These are phyloP conservation scores for Chenopodium formosanum DNA, from an alignment of 148 eudicot species.

Conservation along the genomic window DNA sequence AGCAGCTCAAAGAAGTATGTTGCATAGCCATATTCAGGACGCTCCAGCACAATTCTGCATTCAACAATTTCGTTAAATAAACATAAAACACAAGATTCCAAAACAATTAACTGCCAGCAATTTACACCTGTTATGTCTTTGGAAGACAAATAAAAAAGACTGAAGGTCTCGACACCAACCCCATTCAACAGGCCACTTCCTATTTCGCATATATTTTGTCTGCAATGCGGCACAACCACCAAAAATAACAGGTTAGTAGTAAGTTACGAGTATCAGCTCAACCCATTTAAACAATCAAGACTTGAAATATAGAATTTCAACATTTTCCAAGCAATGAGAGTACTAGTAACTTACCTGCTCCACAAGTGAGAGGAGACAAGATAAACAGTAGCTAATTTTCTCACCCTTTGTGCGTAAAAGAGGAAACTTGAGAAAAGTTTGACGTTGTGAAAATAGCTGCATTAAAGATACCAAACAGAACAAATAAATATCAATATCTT, in stretches of 20 bases:
- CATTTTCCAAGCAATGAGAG: background rate
- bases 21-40: conserved; percentile 98
- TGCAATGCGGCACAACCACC: conserved; percentile 26
- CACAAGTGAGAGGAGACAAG: conserved; percentile 82
- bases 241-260: background rate
- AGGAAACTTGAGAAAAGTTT: conserved; percentile 63
- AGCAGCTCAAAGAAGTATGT: conserved; percentile 92
- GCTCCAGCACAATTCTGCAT: conserved; percentile 95
- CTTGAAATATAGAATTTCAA: background rate
- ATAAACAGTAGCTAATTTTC: conserved; percentile 77
- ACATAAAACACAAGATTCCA: background rate
- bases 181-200: conserved; percentile 99
- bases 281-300: background rate
- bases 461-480: background rate
- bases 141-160: conserved; percentile 87
- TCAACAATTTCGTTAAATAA: conserved; percentile 12
- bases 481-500: background rate
- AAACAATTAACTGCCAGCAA: conserved; percentile 10
- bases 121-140: conserved; percentile 79
- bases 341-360: conserved; percentile 65
- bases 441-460: conserved; percentile 71
- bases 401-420: conserved; percentile 53
- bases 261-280: background rate
- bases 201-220: conserved; percentile 70
- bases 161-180: conserved; percentile 99